Evolutionary conservation across 1,284 basidiomycete species (phyloP), one percentile per base, ranked within the genome.

Genomic region (Phylloboletellus chloephorus): DNA sequence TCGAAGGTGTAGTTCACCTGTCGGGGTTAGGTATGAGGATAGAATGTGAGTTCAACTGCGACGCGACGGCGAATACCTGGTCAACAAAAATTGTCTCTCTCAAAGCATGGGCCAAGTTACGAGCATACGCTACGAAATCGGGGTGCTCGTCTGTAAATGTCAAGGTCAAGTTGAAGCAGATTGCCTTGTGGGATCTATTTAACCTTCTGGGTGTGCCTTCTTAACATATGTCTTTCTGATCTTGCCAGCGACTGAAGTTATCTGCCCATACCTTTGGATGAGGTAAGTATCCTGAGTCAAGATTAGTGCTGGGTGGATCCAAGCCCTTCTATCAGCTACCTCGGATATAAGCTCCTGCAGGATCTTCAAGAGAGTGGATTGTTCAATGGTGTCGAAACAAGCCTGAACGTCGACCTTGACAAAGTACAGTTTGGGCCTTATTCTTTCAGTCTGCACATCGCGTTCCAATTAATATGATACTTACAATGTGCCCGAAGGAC

Each of bases 351-450:
- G 57, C 1, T 78, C 66, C 16, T 76, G 73, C 26, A 98, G 63
- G 21, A 98, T 90, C 24, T 76, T 68, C 11, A 98, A 65, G 34
- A 98, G 66, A 55, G 86, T 93, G 16, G 74, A 72, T 60, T 98
- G 96, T 31, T 93, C 83, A 49, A 98, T 98, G 0, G 88, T 92
- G 64, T 99, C 96, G 67, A 98, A 99, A 47, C 93, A 96, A 1
- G 92, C 85, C 47, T 87, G 83, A 11, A 98, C 90, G 57, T 99
- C 96, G 21, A 96, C 80, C 63, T 98, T 98, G 47, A 94, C 92
- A 56, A 98, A 95, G 61, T 93, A 98, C 3, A 96, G 64, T 50
- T 79, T 81, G 0, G 90, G 89, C 16, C 91, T 93, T 44, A 7
- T 26, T 28, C 36, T 15, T 25, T 63, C 12, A 60, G 23, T 12